Percentiles rank a stretch among this genome's conserved stretches.
These are phyloP conservation scores for Colletotrichum phormii DNA, from an alignment of 2,329 filamentous ascomycete genomes.

Conservation along the genomic window DNA sequence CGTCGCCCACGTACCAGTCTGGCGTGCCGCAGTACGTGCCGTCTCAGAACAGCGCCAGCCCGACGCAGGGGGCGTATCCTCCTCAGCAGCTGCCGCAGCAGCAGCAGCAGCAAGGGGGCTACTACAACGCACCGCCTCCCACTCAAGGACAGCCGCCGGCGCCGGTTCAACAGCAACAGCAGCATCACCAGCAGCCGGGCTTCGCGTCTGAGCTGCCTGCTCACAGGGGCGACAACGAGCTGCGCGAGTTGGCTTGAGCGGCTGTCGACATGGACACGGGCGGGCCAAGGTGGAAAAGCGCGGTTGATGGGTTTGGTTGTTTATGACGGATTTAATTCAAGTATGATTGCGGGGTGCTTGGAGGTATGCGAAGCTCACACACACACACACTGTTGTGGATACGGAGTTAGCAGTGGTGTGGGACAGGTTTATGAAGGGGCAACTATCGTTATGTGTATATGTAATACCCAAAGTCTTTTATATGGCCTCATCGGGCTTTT, in stretches of 20 bases:
- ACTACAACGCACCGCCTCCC: background rate
- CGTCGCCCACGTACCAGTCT: conserved; percentile 30
- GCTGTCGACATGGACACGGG: background rate
- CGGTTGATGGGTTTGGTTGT: background rate
- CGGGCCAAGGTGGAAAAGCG: background rate
- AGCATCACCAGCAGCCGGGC: conserved; percentile 23
- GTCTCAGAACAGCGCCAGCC: conserved; percentile 7
- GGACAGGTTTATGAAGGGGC: background rate
- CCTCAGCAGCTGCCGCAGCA: conserved; percentile 11
- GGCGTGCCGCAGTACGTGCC: conserved; percentile 19
- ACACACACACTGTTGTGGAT: background rate
- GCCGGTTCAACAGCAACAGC: conserved; percentile 14
- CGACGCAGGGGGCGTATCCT: conserved; percentile 9
- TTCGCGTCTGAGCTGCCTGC: conserved; percentile 45
- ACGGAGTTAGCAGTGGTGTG: background rate
- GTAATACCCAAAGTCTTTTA: conserved; percentile 12
- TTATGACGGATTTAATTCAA: conserved; percentile 1
- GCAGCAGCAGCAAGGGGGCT: conserved; percentile 15
- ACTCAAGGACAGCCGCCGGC: background rate
- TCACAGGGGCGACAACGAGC: conserved; percentile 44
- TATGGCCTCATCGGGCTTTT: background rate
- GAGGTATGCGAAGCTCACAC: background rate
- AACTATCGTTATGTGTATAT: conserved; percentile 19
- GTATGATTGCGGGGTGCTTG: background rate
- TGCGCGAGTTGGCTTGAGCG: conserved; percentile 46